Conservation (phyloP, 2,329 filamentous ascomycete species). For the Diaporthe nobilis region DNA sequence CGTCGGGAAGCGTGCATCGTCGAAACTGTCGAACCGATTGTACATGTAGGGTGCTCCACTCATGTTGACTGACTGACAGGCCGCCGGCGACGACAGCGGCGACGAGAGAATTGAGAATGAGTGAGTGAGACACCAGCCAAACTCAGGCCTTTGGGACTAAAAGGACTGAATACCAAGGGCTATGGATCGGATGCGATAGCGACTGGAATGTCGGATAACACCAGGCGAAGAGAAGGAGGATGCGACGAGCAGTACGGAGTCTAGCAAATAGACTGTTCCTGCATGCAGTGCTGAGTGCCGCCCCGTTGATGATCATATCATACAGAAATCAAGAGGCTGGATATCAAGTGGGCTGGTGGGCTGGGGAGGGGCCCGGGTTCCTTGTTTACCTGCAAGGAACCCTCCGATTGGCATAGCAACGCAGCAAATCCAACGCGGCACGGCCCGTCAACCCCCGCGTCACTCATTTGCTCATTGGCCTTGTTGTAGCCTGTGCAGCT, state of each 20-base stretch:
- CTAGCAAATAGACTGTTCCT: slow-evolving; percentile 12
- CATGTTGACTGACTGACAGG: slow-evolving; percentile 26
- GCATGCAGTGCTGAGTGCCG: slow-evolving; percentile 10
- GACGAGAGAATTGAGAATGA: background rate
- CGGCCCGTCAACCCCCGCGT: slow-evolving; percentile 22
- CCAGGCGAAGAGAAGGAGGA: background rate
- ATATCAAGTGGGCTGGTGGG: slow-evolving; percentile 24
- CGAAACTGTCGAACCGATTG: slow-evolving; percentile 60
- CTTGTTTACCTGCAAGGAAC: slow-evolving; percentile 31
- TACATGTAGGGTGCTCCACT: slow-evolving; percentile 79
- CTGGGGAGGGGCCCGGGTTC: slow-evolving; percentile 6
- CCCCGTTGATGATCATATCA: slow-evolving; percentile 8
- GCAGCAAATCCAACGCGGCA: slow-evolving; percentile 1
- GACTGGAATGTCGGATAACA: slow-evolving; percentile 22
- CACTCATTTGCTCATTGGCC: background rate
- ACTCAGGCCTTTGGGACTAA: background rate
- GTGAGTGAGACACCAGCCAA: background rate
- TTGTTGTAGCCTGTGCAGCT: background rate
- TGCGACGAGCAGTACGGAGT: background rate
- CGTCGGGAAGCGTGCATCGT: slow-evolving; percentile 65
- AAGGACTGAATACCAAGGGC: background rate
- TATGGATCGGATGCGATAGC: background rate
- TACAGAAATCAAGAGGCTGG: slow-evolving; percentile 29
- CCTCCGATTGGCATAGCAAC: slow-evolving; percentile 24
- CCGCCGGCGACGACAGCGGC: background rate